Evolutionary conservation across 106 monocot genomes (phyloP).

Genomic region (Apostasia ramifera): DNA sequence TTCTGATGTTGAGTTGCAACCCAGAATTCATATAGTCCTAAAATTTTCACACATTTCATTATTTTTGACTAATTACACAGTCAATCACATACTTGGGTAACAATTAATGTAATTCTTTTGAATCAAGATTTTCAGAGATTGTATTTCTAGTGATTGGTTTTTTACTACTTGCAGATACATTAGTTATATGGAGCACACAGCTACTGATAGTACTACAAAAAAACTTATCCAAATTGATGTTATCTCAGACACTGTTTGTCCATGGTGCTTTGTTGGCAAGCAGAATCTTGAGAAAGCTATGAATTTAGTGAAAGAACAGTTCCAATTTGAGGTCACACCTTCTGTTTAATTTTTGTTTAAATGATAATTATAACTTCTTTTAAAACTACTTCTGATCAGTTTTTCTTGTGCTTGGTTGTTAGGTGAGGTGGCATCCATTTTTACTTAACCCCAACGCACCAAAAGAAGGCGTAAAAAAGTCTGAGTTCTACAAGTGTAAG

Average conservation of each 20-base stretch:
- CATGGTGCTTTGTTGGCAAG: slow-evolving; percentile 96
- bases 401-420: slow-evolving; percentile 1
- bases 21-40: no score
- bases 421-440: slow-evolving; percentile 93
- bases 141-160: no score
- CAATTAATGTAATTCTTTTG: no score
- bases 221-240: slow-evolving; percentile 77
- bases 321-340: slow-evolving; percentile 66
- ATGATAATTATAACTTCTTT: not conserved
- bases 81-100: no score
- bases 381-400: not conserved
- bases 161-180: slow-evolving; percentile 13
- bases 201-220: slow-evolving; percentile 20
- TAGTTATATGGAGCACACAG: slow-evolving; percentile 32
- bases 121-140: no score
- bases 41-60: no score
- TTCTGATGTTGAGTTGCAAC: no score
- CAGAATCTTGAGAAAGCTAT: slow-evolving; percentile 95
- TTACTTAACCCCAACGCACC: slow-evolving; percentile 74
- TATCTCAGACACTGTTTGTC: slow-evolving; percentile 81
- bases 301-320: slow-evolving; percentile 47
- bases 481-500: slow-evolving; percentile 51
- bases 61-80: no score
- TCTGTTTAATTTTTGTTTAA: not conserved
- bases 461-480: slow-evolving; percentile 68